Conservation (phyloP, 164 flowering plant species). For the Protea cynaroides region DNA sequence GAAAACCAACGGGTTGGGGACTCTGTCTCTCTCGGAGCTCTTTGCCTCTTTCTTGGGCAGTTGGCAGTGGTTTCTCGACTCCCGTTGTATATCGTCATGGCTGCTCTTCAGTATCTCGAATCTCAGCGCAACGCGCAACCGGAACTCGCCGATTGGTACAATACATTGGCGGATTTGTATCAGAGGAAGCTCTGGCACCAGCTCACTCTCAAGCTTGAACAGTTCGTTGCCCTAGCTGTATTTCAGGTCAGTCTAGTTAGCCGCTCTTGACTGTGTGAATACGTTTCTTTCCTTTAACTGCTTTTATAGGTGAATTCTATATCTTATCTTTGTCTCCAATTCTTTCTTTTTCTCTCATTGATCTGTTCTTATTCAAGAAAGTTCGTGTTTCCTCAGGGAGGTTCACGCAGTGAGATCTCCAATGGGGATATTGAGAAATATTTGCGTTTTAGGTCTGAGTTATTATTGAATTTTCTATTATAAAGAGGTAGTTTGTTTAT, state of each 20-base stretch:
- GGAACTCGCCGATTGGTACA: conserved; percentile 88
- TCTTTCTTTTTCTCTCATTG: not conserved
- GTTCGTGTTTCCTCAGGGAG: not conserved
- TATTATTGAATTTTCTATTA: too few species aligned
- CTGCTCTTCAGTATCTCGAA: conserved; percentile 80
- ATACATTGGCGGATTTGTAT: conserved; percentile 79
- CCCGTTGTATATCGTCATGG: conserved; percentile 36
- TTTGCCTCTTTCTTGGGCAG: not conserved
- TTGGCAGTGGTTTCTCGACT: not conserved
- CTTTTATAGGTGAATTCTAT: not conserved
- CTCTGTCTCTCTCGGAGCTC: not conserved
- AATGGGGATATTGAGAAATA: not conserved
- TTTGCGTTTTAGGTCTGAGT: not conserved
- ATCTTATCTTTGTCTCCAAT: not conserved
- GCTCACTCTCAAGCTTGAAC: conserved; percentile 89
- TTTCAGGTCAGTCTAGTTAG: conserved; percentile 40
- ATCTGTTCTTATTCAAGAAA: not conserved
- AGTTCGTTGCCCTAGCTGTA: conserved; percentile 80
- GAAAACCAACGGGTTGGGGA: not conserved
- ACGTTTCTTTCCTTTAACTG: not conserved
- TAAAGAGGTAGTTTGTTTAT: too few species aligned
- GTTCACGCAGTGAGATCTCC: not conserved
- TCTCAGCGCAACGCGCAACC: conserved; percentile 67
- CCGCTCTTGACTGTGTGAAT: not conserved
- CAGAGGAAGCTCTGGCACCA: conserved; percentile 97